Evolutionary conservation across 1,284 basidiomycete genomes (phyloP).

Genomic region (Grifola frondosa): DNA sequence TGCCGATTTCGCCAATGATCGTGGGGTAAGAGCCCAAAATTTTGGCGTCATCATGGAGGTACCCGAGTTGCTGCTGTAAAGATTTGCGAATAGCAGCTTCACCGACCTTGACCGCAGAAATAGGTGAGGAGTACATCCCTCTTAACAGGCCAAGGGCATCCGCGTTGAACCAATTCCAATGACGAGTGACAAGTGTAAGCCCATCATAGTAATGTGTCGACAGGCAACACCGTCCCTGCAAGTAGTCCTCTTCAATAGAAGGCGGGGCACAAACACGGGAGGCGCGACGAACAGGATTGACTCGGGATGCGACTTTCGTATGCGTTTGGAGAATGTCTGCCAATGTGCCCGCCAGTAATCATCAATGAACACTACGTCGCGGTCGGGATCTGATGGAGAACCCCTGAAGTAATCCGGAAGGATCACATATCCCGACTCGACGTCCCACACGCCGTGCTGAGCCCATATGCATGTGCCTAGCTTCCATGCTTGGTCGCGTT

Average conservation of each 20-base stretch:
- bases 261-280: conserved; percentile 89
- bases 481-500: conserved; percentile 72
- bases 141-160: conserved; percentile 90
- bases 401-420: conserved; percentile 78
- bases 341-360: conserved; percentile 88
- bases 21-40: conserved; percentile 84
- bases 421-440: conserved; percentile 65
- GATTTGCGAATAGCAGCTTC: conserved; percentile 80
- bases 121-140: conserved; percentile 78
- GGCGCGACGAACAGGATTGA: conserved; percentile 92
- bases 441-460: conserved; percentile 90
- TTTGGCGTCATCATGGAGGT: conserved; percentile 71
- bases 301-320: conserved; percentile 77
- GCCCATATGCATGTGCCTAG: conserved; percentile 92
- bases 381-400: conserved; percentile 19
- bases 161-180: conserved; percentile 98
- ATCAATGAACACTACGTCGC: conserved; percentile 65
- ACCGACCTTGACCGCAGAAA: conserved; percentile 75
- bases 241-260: conserved; percentile 55
- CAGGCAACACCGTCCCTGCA: conserved; percentile 75
- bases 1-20: conserved; percentile 94
- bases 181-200: conserved; percentile 77
- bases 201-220: conserved; percentile 96
- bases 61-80: conserved; percentile 81
- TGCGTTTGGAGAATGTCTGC: conserved; percentile 58